Base-by-base conservation (phyloP, 208 protist species). In the Acanthamoeba sp. region DNA sequence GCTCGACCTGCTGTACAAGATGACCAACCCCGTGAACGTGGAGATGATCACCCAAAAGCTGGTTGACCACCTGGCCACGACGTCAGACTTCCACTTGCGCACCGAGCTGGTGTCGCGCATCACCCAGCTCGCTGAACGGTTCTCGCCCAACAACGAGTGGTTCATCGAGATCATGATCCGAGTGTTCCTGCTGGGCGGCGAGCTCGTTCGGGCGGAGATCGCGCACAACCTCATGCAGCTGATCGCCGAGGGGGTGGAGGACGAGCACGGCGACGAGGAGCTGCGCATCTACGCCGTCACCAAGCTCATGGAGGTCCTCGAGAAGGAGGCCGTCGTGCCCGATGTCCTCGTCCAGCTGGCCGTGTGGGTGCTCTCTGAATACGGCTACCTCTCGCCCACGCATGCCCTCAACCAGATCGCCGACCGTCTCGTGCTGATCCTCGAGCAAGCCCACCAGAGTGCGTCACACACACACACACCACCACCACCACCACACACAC, bases 11-110 rank as follows among this genome's bases (percentile, higher is more conserved):
- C 97, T 99, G 45, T 98, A 98, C 95, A 95, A 96, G 32, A 99
- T 99, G 98, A 99, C 98, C 42, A 99, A 99, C 95, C 87, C 96
- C 12, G 92, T 97, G 84, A 99, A 99, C 95, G 98, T 99, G 16
- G 96, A 95, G 55, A 94, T 98, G 34, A 98, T 99, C 87, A 96
- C 98, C 7, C 96, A 97, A 2, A 97, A 98, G 73, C 94, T 99
- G 22, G 89, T 99, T n/a, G 95, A 95, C n/a, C 98, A 98, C 71
- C 93, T 99, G 1, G 69, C 71, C 9, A 90, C 95, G 24, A 95
- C 96, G 1, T 96, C 95, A 29, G 98, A 99, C 89, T 62, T 80
- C 22, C 97, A 97, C 82, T 92, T 99, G 59, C 95, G 96, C 66
- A 93, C 95, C 16, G 97, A 98, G 52, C 96, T 99, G 16, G 97